phyloP scores from a whole-genome alignment of 345 rosid genomes.

The Eucalyptus marginata region DNA sequence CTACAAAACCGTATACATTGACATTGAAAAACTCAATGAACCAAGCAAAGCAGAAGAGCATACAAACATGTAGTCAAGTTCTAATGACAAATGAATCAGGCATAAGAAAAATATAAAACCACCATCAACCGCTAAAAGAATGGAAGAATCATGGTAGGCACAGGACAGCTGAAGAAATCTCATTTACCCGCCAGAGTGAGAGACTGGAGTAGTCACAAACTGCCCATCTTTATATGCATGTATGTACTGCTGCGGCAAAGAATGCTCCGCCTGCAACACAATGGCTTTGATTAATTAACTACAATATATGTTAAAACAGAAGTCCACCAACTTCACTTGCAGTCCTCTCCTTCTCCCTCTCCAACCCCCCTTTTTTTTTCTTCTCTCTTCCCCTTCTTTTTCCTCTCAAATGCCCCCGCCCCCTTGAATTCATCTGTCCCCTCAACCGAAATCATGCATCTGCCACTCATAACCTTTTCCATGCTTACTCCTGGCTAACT shows the following conservation, averaged over 20 bases:
- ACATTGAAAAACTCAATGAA: not conserved
- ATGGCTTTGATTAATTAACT: not conserved
- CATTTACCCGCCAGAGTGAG: conserved; percentile 88
- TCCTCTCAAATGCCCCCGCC: not conserved
- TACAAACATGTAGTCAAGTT: not conserved
- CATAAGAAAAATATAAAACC: not conserved
- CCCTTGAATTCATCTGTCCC: not conserved
- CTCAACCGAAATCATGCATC: not conserved
- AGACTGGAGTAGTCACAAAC: conserved; percentile 77
- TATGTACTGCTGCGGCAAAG: conserved; percentile 77
- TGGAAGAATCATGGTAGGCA: not conserved
- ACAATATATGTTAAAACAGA: not conserved
- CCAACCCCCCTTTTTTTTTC: not conserved
- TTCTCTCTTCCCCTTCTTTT: not conserved
- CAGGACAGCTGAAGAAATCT: not conserved
- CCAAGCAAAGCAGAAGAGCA: not conserved
- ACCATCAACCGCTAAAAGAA: not conserved
- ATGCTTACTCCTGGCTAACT: not conserved
- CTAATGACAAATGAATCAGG: conserved; percentile 2
- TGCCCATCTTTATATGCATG: conserved; percentile 57
- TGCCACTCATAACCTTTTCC: not conserved
- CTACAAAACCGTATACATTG: not conserved
- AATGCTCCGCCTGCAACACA: conserved; percentile 65
- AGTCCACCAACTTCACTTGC: not conserved
- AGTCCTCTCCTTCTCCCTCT: not conserved